These are phyloP conservation scores for Phylloporus arenicola DNA, from an alignment of 768 basidiomycete genomes.

Conservation along the genomic window DNA sequence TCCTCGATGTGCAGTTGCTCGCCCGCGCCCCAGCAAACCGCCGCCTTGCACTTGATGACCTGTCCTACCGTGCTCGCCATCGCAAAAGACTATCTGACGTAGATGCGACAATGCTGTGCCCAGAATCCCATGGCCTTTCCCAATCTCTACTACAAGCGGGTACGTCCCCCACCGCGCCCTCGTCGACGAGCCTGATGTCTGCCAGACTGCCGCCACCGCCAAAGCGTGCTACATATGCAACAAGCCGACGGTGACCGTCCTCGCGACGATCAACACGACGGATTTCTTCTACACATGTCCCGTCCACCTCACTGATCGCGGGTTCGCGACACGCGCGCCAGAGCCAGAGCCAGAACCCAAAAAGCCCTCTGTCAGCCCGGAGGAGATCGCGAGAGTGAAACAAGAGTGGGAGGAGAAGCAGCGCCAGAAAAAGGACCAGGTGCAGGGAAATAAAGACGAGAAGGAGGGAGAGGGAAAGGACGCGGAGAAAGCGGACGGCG, in stretches of 20 bases:
- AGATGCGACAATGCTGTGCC: not conserved
- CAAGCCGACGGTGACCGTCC: constrained; percentile 75
- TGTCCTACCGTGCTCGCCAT: constrained; percentile 79
- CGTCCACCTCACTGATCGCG: constrained; percentile 72
- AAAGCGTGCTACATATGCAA: constrained; percentile 76
- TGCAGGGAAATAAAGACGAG: constrained; percentile 31
- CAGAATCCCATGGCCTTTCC: constrained; percentile 50
- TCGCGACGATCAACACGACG: constrained; percentile 74
- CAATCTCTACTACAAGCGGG: constrained; percentile 88
- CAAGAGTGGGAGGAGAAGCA: constrained; percentile 77
- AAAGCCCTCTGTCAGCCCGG: constrained; percentile 40
- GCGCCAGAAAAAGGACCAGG: constrained; percentile 51
- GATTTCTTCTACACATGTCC: constrained; percentile 88
- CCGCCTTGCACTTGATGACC: constrained; percentile 81
- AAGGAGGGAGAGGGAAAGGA: constrained; percentile 31
- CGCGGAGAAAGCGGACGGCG: constrained; percentile 29
- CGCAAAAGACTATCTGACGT: constrained; percentile 4
- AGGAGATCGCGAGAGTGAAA: constrained; percentile 75
- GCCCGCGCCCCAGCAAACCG: constrained; percentile 93
- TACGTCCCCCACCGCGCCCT: constrained; percentile 35
- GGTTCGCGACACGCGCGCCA: constrained; percentile 57
- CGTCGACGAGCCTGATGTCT: not conserved
- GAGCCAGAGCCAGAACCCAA: constrained; percentile 39
- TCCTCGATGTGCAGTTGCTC: constrained; percentile 83
- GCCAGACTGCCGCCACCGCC: constrained; percentile 69